Evolutionary conservation across 495 filamentous ascomycete genomes (phyloP).

Genomic region (Penicillium canariense): DNA sequence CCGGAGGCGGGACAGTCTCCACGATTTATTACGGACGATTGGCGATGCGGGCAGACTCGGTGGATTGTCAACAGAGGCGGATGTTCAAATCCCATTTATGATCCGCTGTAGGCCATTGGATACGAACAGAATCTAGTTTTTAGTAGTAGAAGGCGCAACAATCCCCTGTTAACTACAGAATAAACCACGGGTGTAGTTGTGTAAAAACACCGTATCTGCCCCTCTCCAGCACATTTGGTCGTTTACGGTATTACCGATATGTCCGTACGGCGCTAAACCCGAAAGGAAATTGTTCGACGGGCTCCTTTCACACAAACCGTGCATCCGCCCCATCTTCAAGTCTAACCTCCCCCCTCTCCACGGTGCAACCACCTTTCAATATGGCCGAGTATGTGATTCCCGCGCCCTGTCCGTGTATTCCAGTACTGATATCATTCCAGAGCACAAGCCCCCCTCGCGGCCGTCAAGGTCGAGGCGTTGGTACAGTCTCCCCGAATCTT

Average conservation of each 20-base stretch:
- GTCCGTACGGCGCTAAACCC: constrained; percentile 21
- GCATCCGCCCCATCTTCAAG: constrained; percentile 25
- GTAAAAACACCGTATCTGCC: constrained; percentile 21
- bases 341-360: constrained; percentile 19
- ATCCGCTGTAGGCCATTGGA: too few species aligned
- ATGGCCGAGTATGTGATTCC: constrained; percentile 45
- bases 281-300: constrained; percentile 21
- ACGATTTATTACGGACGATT: background rate
- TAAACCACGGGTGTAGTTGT: too few species aligned
- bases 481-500: constrained; percentile 46
- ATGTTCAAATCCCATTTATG: too few species aligned
- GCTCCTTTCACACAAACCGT: constrained; percentile 48
- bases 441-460: constrained; percentile 59
- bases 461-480: constrained; percentile 83
- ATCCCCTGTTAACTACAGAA: background rate
- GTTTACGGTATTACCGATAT: constrained; percentile 2
- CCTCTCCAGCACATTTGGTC: background rate
- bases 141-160: background rate
- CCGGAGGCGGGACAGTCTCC: constrained; percentile 12
- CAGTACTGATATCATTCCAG: constrained; percentile 15
- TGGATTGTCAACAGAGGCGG: too few species aligned
- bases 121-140: background rate
- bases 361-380: constrained; percentile 34
- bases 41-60: background rate
- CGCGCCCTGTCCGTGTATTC: background rate